Base-by-base conservation (phyloP, 2,329 filamentous ascomycete species). In the Claviceps pazoutovae region DNA sequence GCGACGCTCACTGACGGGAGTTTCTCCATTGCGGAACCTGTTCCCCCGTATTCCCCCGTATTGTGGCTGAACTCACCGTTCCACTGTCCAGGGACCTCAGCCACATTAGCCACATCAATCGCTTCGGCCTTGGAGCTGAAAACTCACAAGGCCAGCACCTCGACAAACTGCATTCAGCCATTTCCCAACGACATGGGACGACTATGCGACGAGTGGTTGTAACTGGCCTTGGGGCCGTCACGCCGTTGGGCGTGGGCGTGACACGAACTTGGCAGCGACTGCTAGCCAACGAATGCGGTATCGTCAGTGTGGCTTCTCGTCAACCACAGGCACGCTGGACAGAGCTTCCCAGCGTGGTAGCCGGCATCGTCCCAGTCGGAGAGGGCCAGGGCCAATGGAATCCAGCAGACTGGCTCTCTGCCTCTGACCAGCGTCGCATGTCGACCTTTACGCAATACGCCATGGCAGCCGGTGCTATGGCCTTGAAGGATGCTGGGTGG, bases 401-500 rank as follows among this genome's bases (percentile, higher is more conserved):
- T 34, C 62, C 75, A 1, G 65, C 69, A 11, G 74, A 82, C 58
- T 83, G 79, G 75, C 61, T 81, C 49, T 67, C 65, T 46, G 63
- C 68, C 23, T 63, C 72, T 1, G 79, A 82, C 53, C 74, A 78
- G 62, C 80, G 89, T 4, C 85, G 88, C 62, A 94, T 94, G 82
- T 89, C 93, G n/a, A 76, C 73, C 23, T 97, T 97, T 64, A 80
- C 89, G 4, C 90, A 97, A 66, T 97, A 94, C 70, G 91, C 90
- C 14, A 76, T 95, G 62, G 88, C 86, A 13, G 88, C 90, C 2
- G 78, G 88, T 0, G 79, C 88, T 49, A 93, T 97, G 76, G 93
- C 93, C 0, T 72, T 98, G 49, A 68, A 79, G 30, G 88, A 97
- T 71, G 84, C 91, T 1, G 80, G 76, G 2, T 96, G 90, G 88